phyloP scores from a whole-genome alignment of 2,329 filamentous ascomycete genomes.

The Colletotrichum incanum region DNA sequence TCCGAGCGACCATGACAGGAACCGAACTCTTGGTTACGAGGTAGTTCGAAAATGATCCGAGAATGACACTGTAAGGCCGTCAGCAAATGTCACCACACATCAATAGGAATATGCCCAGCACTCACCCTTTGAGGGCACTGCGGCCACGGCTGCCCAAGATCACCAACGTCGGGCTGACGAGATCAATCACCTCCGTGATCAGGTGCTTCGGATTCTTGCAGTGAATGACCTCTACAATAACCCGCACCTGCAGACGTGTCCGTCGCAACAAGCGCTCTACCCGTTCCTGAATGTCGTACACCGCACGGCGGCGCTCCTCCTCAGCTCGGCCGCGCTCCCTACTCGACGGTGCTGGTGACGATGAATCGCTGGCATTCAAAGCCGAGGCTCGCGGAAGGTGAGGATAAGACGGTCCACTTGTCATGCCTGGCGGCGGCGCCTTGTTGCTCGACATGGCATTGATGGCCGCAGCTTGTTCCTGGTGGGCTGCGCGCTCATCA shows the following conservation, averaged over 20 bases:
- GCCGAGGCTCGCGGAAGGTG: conserved; percentile 52
- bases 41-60: conserved; percentile 98
- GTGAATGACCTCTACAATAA: conserved; percentile 96
- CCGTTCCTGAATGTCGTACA: conserved; percentile 87
- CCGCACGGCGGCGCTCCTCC: conserved; percentile 83
- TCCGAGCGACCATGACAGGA: conserved; percentile 97
- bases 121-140: conserved; percentile 93
- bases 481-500: conserved; percentile 82
- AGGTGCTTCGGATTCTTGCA: conserved; percentile 98
- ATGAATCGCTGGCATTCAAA: conserved; percentile 53
- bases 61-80: conserved; percentile 79
- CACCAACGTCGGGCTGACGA: conserved; percentile 90
- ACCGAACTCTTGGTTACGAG: conserved; percentile 96
- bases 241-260: conserved; percentile 91
- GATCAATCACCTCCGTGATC: conserved; percentile 97
- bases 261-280: conserved; percentile 90
- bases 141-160: conserved; percentile 93
- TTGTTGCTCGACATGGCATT: conserved; percentile 71
- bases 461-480: conserved; percentile 81
- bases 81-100: conserved; percentile 45
- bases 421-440: conserved; percentile 46
- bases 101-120: conserved; percentile 42
- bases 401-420: conserved; percentile 51
- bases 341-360: conserved; percentile 65
- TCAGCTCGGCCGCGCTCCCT: conserved; percentile 74